phyloP scores from a whole-genome alignment of 805 yeast genomes.

The Schwanniomyces pseudopolymorphus region DNA sequence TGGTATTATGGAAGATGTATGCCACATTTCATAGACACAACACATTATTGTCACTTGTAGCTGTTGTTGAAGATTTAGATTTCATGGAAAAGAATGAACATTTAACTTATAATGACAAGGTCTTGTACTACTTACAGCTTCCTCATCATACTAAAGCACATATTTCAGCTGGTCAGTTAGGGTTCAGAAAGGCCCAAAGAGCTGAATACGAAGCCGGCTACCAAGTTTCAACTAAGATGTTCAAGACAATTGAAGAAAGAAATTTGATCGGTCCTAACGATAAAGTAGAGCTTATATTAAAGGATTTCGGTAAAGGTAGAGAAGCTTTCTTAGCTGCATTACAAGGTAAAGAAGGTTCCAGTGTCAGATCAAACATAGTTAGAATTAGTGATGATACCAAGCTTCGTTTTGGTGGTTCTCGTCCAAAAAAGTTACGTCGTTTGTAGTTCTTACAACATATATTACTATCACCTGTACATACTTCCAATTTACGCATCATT shows the following conservation, averaged over 20 bases:
- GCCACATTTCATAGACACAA: slow-evolving; percentile 80
- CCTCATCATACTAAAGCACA: slow-evolving; percentile 73
- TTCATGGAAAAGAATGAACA: slow-evolving; percentile 55
- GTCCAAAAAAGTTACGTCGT: slow-evolving; percentile 81
- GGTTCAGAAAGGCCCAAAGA: slow-evolving; percentile 86
- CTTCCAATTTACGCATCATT: neutral
- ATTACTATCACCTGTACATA: slow-evolving; percentile 1
- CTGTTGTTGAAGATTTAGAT: slow-evolving; percentile 64
- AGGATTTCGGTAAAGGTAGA: slow-evolving; percentile 87
- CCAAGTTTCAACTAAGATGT: slow-evolving; percentile 75
- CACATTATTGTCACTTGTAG: slow-evolving; percentile 73
- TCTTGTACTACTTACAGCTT: slow-evolving; percentile 72
- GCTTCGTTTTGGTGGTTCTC: slow-evolving; percentile 89
- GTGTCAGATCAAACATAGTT: slow-evolving; percentile 62
- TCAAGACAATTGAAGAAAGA: slow-evolving; percentile 66
- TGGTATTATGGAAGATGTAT: slow-evolving; percentile 70
- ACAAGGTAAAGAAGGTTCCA: slow-evolving; percentile 83
- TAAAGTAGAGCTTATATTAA: slow-evolving; percentile 72
- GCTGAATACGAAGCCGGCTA: slow-evolving; percentile 92
- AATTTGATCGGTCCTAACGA: slow-evolving; percentile 50
- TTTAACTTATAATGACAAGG: slow-evolving; percentile 63
- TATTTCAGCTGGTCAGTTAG: slow-evolving; percentile 80
- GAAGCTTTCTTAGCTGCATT: slow-evolving; percentile 82
- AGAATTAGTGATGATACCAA: slow-evolving; percentile 78
- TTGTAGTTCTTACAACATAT: slow-evolving; percentile 30